Conservation (phyloP, 2,329 filamentous ascomycete species). For the Aspergillus japonicus region DNA sequence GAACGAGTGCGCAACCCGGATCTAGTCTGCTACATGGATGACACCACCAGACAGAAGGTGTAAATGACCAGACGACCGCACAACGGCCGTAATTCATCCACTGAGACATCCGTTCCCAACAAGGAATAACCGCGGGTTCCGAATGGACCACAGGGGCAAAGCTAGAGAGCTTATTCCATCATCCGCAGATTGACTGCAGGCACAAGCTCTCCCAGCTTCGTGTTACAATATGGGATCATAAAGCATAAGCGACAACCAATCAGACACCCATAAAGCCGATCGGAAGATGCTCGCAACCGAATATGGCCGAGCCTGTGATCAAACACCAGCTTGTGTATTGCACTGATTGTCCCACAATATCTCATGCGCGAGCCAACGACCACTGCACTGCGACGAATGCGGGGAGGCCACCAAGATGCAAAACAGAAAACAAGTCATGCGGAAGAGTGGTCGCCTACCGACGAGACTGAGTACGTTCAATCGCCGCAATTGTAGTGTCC, state of each 20-base stretch:
- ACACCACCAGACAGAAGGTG: too few relatives aligned
- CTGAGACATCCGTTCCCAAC: background rate
- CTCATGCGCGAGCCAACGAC: background rate
- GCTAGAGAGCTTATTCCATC: background rate
- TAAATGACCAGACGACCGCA: background rate
- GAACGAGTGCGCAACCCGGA: background rate
- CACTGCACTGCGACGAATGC: background rate
- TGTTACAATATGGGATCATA: background rate
- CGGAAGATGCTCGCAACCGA: background rate
- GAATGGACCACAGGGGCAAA: background rate
- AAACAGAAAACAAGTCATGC: background rate
- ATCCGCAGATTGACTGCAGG: background rate
- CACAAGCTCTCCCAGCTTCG: background rate
- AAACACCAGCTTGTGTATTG: background rate
- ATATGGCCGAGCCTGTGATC: background rate
- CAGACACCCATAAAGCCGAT: background rate
- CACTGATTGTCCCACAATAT: background rate
- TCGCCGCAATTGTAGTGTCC: background rate
- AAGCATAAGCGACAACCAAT: background rate
- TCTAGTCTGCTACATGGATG: too few relatives aligned
- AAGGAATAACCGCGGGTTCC: background rate
- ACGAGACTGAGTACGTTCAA: background rate
- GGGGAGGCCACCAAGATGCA: background rate
- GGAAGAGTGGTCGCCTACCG: background rate
- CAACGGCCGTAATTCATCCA: background rate